Base-by-base conservation (phyloP, 352 stramenopile species). In the Salisapilia sapeloensis region DNA sequence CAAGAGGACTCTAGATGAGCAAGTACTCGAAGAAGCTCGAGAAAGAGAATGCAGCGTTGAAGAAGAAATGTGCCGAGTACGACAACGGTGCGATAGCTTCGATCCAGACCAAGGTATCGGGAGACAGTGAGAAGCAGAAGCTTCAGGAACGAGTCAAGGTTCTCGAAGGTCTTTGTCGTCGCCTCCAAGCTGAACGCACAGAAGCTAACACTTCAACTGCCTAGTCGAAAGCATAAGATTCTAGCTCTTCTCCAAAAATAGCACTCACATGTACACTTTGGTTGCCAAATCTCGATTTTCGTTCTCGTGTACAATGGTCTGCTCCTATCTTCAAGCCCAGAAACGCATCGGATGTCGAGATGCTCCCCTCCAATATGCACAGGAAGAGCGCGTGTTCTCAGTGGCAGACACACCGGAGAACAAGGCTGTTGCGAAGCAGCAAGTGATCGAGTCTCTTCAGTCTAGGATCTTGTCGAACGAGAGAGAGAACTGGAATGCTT, bases 1-100 rank as follows among this genome's bases (percentile, higher is more conserved):
- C 13, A 14, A 12, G 16, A 20, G 12, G 15, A n/a, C 2, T 29
- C 16, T 30, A 69, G 48, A 84, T 91, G 71, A 51, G 56, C 21
- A 91, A 91, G 49, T 60, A 75, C 12, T 84, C 65, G n/a, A 86
- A 86, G 42, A 77, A 78, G 25, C 44, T 91, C 2, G 75, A 91
- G 46, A 91, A 87, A 36, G 75, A 91, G 29, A 91, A 91, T 37
- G 23, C 52, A 13, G 49, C 69, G 11, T 50, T 91, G 0, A 66
- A 74, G 34, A 87, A 79, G 33, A 91, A 91, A 32, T 85, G 69
- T 42, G 67, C 66, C 19, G 50, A 61, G 28, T 91, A 91, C 42
- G 75, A 91, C 44, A 60, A 43, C 21, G 60, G 58, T 13, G 75
- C 69, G 2, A 87, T 91, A 34, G 64, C 59, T 17, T 53, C 62